These are phyloP conservation scores for Volvox africanus DNA, from an alignment of 139 green algal species.

Conservation along the genomic window DNA sequence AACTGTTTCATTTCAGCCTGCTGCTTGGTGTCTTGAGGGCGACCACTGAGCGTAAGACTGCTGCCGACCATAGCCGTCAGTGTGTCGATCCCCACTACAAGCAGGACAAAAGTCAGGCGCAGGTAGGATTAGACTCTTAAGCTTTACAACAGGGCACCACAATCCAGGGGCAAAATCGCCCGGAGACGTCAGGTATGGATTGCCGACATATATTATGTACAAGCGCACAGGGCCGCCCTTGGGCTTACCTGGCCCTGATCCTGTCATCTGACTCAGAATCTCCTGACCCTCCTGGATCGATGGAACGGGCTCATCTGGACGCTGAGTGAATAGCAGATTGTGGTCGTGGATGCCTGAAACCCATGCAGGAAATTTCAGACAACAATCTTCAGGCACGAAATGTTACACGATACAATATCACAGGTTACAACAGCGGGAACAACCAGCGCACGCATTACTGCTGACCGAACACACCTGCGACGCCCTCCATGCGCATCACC, in stretches of 20 bases:
- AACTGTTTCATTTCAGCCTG: not conserved
- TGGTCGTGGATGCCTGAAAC: constrained; percentile 84
- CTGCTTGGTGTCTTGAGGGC: not conserved
- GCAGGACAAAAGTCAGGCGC: not conserved
- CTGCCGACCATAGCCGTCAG: constrained; percentile 1
- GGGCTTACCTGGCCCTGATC: not conserved
- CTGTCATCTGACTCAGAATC: not conserved
- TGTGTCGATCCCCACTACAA: not conserved
- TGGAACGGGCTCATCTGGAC: constrained; percentile 45
- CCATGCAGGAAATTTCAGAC: not conserved
- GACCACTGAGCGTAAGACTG: not conserved
- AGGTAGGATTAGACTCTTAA: no score
- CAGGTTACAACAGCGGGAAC: not conserved
- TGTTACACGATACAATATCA: no score
- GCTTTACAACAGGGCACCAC: no score
- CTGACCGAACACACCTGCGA: constrained; percentile 45
- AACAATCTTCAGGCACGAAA: no score
- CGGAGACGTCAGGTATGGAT: no score
- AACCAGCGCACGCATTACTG: not conserved
- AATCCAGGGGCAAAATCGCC: no score
- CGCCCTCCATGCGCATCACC: constrained; percentile 58
- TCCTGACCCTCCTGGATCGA: constrained; percentile 22
- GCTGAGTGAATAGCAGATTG: constrained; percentile 83
- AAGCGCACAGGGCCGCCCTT: not conserved
- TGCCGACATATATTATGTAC: no score